Base-by-base conservation (phyloP, 306 rosid species). In the Quillaja saponaria region DNA sequence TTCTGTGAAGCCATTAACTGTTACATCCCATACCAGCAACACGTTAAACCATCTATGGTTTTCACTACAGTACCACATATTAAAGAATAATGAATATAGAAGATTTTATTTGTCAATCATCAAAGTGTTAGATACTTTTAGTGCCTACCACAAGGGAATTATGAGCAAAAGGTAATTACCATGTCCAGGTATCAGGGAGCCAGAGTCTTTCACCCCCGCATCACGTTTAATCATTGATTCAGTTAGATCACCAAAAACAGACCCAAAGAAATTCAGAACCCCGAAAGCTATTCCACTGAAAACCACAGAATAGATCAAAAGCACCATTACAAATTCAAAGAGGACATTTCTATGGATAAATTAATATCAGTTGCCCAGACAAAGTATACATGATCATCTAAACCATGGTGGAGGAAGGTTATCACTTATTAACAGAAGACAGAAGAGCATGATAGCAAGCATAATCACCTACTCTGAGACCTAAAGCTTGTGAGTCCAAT, bases 151-250 rank as follows among this genome's bases (percentile, higher is more conserved):
- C 4, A 25, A 4, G 31, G 4, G 4, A 25, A 25, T 25, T 25
- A 25, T 25, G 4, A 39, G 44, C 72, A 19, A 51, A 66, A 59
- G 54, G n/a, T 4, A 14, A 66, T 80, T 84, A 92, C 99, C 99
- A 72, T 92, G 99, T 76, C 99, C 99, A 44, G 96, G 96, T 67
- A 92, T 92, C 55, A 89, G 80, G 49, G 96, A 86, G 53, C 99
- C 99, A 16, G 99, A 92, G 71, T 92, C 99, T 73, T 92, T 92
- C 34, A 92, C 99, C 15, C 96, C 96, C 35, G 99, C 99, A 25
- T 92, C 99, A 8, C 96, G 94, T 72, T 92, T 92, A 79, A 92
- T 92, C 99, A 89, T 92, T 34, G 99, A 92, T 76, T 92, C 96
- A 33, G 96, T 92, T 61, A 92, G 99, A 78, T 92, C 95, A 35